Percentiles rank a stretch among this genome's conserved stretches.
phyloP scores from a whole-genome alignment of 164 flowering plant species.

The Dillenia suffruticosa region DNA sequence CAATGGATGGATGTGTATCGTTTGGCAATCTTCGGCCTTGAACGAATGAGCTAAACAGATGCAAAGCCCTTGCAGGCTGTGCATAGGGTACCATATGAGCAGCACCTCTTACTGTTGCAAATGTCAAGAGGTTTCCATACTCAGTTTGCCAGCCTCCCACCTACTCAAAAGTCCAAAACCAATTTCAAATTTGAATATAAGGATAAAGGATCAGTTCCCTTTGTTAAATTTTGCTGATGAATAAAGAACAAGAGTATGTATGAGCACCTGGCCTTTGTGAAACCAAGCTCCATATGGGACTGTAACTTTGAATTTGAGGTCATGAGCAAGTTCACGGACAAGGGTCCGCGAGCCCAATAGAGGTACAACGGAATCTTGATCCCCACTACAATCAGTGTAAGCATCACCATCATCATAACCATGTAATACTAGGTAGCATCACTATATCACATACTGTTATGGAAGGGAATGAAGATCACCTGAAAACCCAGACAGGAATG shows the following conservation, averaged over 20 bases:
- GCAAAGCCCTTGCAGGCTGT: conserved; percentile 88
- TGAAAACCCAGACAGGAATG: conserved; percentile 87
- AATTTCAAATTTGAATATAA: neutral
- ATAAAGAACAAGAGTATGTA: neutral
- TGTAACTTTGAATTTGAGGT: conserved; percentile 55
- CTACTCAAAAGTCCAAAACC: conserved; percentile 22
- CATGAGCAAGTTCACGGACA: conserved; percentile 78
- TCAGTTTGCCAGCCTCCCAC: conserved; percentile 94
- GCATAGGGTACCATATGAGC: conserved; percentile 97
- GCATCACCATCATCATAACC: neutral
- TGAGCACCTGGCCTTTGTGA: conserved; percentile 77
- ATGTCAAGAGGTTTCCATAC: conserved; percentile 80
- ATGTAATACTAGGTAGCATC: neutral
- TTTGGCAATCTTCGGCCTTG: conserved; percentile 70
- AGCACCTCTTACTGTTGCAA: conserved; percentile 96
- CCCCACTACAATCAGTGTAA: conserved; percentile 61
- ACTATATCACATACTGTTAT: neutral
- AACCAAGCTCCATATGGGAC: conserved; percentile 97
- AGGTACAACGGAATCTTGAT: conserved; percentile 95
- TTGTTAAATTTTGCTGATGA: no score
- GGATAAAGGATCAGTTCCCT: neutral
- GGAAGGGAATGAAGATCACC: conserved; percentile 30
- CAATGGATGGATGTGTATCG: conserved; percentile 43
- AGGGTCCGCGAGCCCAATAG: conserved; percentile 83
- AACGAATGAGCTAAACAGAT: conserved; percentile 69